phyloP scores from a whole-genome alignment of 352 stramenopile species.

The Globisporangium okanoganense region DNA sequence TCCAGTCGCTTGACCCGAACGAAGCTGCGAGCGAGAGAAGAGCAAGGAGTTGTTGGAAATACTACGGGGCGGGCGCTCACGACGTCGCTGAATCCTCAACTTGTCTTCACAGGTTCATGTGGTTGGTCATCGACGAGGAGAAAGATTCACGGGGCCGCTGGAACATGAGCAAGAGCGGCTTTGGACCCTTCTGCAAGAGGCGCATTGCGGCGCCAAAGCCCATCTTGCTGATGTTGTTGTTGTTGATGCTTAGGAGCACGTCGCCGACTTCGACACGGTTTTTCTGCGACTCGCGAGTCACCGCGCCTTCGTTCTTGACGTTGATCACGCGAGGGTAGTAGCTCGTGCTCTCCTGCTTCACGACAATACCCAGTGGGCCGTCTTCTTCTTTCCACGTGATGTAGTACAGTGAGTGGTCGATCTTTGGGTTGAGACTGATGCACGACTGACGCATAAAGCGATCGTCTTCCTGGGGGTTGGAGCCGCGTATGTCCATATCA shows the following conservation, averaged over 20 bases:
- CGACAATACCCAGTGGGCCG: conserved; percentile 78
- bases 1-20: not conserved
- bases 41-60: conserved; percentile 2
- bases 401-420: conserved; percentile 84
- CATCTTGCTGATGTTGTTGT: conserved; percentile 91
- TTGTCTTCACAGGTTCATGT: conserved; percentile 20
- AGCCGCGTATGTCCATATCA: conserved; percentile 32
- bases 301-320: conserved; percentile 84
- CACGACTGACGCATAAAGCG: conserved; percentile 61
- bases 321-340: conserved; percentile 88
- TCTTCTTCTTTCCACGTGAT: conserved; percentile 90
- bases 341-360: conserved; percentile 83
- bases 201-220: conserved; percentile 84
- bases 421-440: conserved; percentile 78
- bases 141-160: conserved; percentile 52
- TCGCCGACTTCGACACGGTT: conserved; percentile 82
- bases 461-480: conserved; percentile 71
- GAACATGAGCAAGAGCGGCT: conserved; percentile 86
- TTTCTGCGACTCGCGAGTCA: conserved; percentile 76
- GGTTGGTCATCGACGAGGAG: conserved; percentile 24
- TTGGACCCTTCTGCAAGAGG: conserved; percentile 80
- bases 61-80: not conserved
- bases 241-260: conserved; percentile 84
- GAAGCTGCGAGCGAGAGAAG: not conserved
- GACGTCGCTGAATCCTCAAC: not conserved